Base-by-base conservation (phyloP, 73 alveolate species). In the Symbiodinium natans region DNA sequence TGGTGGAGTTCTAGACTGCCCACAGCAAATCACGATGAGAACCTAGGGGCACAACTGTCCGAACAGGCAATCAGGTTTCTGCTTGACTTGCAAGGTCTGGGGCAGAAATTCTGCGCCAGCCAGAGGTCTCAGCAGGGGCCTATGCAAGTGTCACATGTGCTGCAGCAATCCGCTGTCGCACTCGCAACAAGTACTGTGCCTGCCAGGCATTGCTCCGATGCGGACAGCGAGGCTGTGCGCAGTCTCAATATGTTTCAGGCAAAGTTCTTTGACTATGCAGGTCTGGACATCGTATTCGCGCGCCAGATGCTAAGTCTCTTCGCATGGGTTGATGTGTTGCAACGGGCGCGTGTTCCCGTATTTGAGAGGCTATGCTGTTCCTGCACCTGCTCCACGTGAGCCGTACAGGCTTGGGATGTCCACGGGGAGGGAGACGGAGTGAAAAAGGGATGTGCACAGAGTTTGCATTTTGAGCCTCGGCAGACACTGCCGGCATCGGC, bases 311-410 rank as follows among this genome's bases (percentile, higher is more conserved):
- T 75, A 8, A 38, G 41, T 31, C 21, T 77, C 17, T n/a, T 34
- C 41, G 54, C 52, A 31, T 7, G 8, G 86, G 21, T 68, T 68
- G 82, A 36, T 11, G 6, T 36, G 21, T 15, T 54, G 29, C 41
- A 68, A 68, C 31, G 82, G 15, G 40, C 40, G 31, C 21, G 33
- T 10, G 92, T 2, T 52, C 6, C 29, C 21, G 71, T 52, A 27
- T 31, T 41, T 3, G 39, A 25, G 34, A 90, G 97, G 97, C 54
- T 90, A 90, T 73, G 97, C 97, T 41, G 39, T 33, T 63, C 89
- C 97, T 7, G 46, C 89, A 40, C 97, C 97, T 19, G 97, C 97
- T 4, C 97, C 89, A 23, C 97, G 97, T 0, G 97, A 90, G 48
- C 97, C 97, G 17, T 90, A 90, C 77, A 71, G 68, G 97, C 80